Evolutionary conservation across 768 basidiomycete species (phyloP).

Genomic region (Mycena amicta): DNA sequence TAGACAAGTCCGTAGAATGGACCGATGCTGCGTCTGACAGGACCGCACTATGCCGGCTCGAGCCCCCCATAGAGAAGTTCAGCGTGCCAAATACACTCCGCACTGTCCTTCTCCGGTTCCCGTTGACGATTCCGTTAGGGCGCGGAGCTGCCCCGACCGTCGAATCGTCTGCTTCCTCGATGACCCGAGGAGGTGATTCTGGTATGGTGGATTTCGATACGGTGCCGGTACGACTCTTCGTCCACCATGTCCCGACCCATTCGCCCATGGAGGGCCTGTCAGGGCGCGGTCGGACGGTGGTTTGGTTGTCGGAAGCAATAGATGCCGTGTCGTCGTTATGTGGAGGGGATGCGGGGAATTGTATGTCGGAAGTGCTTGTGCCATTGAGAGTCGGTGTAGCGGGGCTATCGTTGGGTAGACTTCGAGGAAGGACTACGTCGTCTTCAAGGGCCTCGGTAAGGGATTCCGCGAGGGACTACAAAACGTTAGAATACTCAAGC

Average conservation of each 20-base stretch:
- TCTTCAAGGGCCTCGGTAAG: conserved; percentile 59
- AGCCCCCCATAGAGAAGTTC: conserved; percentile 66
- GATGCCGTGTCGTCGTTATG: not conserved
- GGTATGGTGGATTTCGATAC: conserved; percentile 22
- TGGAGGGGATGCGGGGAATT: conserved; percentile 1
- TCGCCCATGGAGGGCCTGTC: conserved; percentile 65
- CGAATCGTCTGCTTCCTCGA: not conserved
- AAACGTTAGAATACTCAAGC: not conserved
- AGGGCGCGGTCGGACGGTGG: conserved; percentile 38
- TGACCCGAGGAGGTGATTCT: not conserved
- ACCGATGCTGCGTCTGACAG: conserved; percentile 40
- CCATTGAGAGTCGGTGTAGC: conserved; percentile 32
- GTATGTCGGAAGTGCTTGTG: conserved; percentile 2
- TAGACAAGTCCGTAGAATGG: conserved; percentile 32
- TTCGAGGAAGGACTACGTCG: conserved; percentile 43
- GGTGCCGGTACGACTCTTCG: conserved; percentile 45
- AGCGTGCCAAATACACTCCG: conserved; percentile 74
- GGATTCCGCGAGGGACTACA: conserved; percentile 55
- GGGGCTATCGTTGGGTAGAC: conserved; percentile 32
- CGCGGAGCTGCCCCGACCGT: conserved; percentile 10
- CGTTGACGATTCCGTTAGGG: not conserved
- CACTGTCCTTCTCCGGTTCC: conserved; percentile 45
- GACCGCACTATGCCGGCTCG: conserved; percentile 10
- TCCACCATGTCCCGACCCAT: conserved; percentile 81
- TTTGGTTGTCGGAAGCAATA: conserved; percentile 8